phyloP scores from a whole-genome alignment of 441 rosid species.

The Macaranga tanarius region DNA sequence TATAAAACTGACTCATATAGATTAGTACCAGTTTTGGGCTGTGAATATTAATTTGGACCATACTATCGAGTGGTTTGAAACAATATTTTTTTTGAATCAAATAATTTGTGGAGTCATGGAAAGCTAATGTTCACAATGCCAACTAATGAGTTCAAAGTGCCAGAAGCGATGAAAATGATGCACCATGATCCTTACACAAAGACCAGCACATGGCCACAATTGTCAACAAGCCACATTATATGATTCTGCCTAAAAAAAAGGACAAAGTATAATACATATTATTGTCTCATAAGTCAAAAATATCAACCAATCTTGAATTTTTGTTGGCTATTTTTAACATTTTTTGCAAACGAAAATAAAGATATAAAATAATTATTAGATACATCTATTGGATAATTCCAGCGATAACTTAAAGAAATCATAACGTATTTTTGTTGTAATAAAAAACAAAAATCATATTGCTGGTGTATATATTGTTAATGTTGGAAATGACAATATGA shows the following conservation, averaged over 20 bases:
- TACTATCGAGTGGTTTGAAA: too few relatives aligned
- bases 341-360: too few relatives aligned
- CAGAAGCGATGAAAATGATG: constrained; percentile 1
- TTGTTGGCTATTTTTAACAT: too few relatives aligned
- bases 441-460: background rate
- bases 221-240: background rate
- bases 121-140: background rate
- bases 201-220: constrained; percentile 11
- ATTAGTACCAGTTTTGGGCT: too few relatives aligned
- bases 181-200: background rate
- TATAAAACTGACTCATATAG: too few relatives aligned
- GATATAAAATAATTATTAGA: background rate
- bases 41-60: too few relatives aligned
- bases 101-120: background rate
- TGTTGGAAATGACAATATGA: constrained; percentile 15
- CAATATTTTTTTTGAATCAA: too few relatives aligned
- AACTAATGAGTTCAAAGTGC: background rate
- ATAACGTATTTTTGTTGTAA: too few relatives aligned
- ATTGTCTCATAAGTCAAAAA: constrained; percentile 8
- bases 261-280: background rate
- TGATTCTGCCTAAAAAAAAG: background rate
- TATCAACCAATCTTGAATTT: background rate
- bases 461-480: background rate
- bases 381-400: background rate
- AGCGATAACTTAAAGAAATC: too few relatives aligned